Evolutionary conservation across 2,329 filamentous ascomycete genomes (phyloP), one percentile per base, ranked within the genome.

Genomic region (Coniochaeta sp.): DNA sequence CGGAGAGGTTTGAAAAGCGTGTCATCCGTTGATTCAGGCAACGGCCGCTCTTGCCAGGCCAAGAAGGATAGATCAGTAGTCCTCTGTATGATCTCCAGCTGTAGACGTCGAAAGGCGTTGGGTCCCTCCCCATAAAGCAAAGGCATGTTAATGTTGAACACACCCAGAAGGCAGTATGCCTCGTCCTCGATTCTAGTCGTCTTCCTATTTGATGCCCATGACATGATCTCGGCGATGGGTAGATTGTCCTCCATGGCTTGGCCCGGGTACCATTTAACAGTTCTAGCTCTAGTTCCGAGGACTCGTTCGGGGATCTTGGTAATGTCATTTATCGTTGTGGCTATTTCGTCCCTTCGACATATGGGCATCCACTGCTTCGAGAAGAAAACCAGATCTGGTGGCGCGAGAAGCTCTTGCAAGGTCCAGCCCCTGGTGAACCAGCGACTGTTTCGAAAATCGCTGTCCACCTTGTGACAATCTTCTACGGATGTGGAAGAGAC

Each of bases 351-450:
- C 22, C 19, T 24, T 7, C 16, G 6, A 11, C 43, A 24, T 6
- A 59, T 17, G 1, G 34, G 6, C 19, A n/a, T 43, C 62, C 61
- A 64, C 22, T 58, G 43, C 6, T 14, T 3, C 3, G 59, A 50
- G 40, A 52, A 60, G 38, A 64, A 64, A 2, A 38, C 31, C 16
- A 62, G 38, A 3, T 47, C 24, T 12, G 14, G 36, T 1, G 59
- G 60, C 2, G 63, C 61, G 12, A 63, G 38, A 2, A 64, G 58
- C 28, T 64, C 63, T 34, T 62, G 62, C 28, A 64, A 40, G 2
- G 63, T 64, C 60, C 63, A 64, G 8, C 63, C 63, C 6, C 61
- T 24, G 6, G 33, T 58, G 33, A 64, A 64, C 63, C 61, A 64
- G 6, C 58, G 55, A 44, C 57, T 44, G 12, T 31, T 33, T 9